Evolutionary conservation across 2,329 filamentous ascomycete genomes (phyloP).

Genomic region (Ceratocystis variospora): DNA sequence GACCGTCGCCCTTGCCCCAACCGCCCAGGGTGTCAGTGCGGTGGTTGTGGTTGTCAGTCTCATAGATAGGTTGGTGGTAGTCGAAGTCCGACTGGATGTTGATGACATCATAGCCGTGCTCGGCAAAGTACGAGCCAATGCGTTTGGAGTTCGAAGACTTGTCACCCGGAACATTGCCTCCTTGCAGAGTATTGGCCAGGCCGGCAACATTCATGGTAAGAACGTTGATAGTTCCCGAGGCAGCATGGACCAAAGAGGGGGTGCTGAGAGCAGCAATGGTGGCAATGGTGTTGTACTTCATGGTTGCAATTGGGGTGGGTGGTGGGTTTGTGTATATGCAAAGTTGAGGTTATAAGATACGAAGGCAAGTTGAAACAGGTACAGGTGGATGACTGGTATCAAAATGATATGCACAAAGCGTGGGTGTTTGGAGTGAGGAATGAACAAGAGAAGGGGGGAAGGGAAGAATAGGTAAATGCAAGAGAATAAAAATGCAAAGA

Average conservation of each 20-base stretch:
- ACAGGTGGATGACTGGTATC: neutral
- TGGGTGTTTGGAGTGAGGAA: neutral
- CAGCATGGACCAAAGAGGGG: slow-evolving; percentile 15
- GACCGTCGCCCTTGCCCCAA: slow-evolving; percentile 46
- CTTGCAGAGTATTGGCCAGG: slow-evolving; percentile 41
- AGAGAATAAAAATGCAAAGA: neutral
- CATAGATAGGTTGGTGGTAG: slow-evolving; percentile 51
- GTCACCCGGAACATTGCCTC: slow-evolving; percentile 48
- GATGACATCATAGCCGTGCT: slow-evolving; percentile 47
- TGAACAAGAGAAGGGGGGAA: slow-evolving; percentile 6
- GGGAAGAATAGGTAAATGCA: neutral
- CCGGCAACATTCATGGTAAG: slow-evolving; percentile 48
- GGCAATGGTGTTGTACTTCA: slow-evolving; percentile 16
- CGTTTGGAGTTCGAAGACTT: slow-evolving; percentile 42
- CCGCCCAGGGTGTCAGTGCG: slow-evolving; percentile 53
- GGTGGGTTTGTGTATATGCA: neutral
- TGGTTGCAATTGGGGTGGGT: neutral
- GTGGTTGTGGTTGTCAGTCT: slow-evolving; percentile 43
- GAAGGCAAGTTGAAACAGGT: neutral
- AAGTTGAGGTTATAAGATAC: neutral
- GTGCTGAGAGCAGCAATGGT: slow-evolving; percentile 13
- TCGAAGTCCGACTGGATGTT: slow-evolving; percentile 59
- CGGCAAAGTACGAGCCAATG: slow-evolving; percentile 43
- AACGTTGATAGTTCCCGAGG: slow-evolving; percentile 33
- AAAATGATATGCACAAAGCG: neutral